Percentiles rank a stretch among this genome's conserved stretches.
Conservation (phyloP, 441 rosid genomes). For the Adansonia rubrostipa region DNA sequence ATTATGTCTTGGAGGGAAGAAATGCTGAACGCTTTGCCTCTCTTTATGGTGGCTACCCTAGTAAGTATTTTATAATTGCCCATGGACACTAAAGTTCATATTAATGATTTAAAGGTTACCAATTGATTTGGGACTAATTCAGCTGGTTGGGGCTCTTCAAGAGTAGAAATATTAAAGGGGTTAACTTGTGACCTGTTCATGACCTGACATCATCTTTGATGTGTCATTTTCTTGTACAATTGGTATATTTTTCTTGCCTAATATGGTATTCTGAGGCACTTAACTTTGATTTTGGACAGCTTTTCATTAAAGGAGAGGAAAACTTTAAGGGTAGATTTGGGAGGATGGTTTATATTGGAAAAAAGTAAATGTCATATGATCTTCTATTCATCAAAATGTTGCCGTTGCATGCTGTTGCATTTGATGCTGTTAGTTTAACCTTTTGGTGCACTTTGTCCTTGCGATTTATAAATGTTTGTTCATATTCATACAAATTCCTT, state of each 20-base stretch:
- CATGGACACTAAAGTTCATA: background rate
- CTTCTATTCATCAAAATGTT: constrained; percentile 1
- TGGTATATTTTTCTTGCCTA: constrained; percentile 2
- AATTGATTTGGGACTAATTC: background rate
- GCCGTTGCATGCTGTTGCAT: background rate
- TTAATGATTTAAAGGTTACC: constrained; percentile 3
- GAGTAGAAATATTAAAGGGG: constrained; percentile 1
- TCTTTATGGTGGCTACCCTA: constrained; percentile 60
- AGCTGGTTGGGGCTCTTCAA: constrained; percentile 1
- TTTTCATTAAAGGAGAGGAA: constrained; percentile 7
- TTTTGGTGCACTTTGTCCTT: background rate
- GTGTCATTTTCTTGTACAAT: background rate
- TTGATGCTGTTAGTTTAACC: background rate
- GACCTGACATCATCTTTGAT: background rate
- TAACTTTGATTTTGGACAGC: background rate
- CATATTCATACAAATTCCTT: constrained; percentile 18
- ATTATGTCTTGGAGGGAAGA: constrained; percentile 84
- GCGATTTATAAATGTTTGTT: constrained; percentile 15
- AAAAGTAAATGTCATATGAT: background rate
- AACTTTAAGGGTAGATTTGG: background rate
- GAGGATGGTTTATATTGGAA: constrained; percentile 21
- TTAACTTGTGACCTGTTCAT: constrained; percentile 7
- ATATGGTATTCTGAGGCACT: constrained; percentile 18
- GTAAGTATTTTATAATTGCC: constrained; percentile 48
- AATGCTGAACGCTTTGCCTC: constrained; percentile 96